Conservation (phyloP, 495 filamentous ascomycete species). For the Chaetomium fimeti region DNA sequence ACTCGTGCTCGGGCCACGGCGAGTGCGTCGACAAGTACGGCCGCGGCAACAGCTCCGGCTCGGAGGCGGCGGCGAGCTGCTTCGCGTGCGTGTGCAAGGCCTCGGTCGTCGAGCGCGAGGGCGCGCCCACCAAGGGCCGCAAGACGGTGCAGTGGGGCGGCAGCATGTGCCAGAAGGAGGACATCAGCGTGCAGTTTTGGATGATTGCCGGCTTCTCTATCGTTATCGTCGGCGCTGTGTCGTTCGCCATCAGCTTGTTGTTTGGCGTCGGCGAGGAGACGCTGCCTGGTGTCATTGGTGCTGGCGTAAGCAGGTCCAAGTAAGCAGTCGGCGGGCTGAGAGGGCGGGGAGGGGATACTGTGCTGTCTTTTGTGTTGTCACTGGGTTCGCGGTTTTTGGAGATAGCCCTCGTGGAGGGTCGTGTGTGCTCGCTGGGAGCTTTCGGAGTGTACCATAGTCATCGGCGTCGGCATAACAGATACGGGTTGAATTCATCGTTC, state of each 20-base stretch:
- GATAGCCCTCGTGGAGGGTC: background rate
- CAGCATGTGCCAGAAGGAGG: slow-evolving; percentile 84
- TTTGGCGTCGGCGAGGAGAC: slow-evolving; percentile 74
- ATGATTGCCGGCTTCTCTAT: slow-evolving; percentile 71
- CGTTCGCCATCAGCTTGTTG: slow-evolving; percentile 70
- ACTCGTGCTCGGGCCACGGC: slow-evolving; percentile 75
- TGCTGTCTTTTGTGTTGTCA: background rate
- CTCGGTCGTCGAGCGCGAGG: slow-evolving; percentile 48
- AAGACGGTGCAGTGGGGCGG: slow-evolving; percentile 68
- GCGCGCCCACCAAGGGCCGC: slow-evolving; percentile 26
- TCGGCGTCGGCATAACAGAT: slow-evolving; percentile 10
- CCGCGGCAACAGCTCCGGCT: slow-evolving; percentile 27
- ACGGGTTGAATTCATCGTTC: slow-evolving; percentile 1
- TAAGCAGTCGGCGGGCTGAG: background rate
- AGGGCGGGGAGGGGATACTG: background rate
- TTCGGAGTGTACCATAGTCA: slow-evolving; percentile 13
- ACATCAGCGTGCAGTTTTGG: slow-evolving; percentile 85
- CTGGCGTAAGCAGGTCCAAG: slow-evolving; percentile 63
- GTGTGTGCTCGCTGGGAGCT: background rate
- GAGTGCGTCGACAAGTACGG: slow-evolving; percentile 61
- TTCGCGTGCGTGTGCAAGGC: slow-evolving; percentile 71
- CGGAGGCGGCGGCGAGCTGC: slow-evolving; percentile 50
- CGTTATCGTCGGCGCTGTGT: slow-evolving; percentile 57
- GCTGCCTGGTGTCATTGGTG: slow-evolving; percentile 82
- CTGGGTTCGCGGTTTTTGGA: background rate